Evolutionary conservation across 106 monocot species (phyloP), one percentile per base, ranked within the genome.

Genomic region (Acorus calamus): DNA sequence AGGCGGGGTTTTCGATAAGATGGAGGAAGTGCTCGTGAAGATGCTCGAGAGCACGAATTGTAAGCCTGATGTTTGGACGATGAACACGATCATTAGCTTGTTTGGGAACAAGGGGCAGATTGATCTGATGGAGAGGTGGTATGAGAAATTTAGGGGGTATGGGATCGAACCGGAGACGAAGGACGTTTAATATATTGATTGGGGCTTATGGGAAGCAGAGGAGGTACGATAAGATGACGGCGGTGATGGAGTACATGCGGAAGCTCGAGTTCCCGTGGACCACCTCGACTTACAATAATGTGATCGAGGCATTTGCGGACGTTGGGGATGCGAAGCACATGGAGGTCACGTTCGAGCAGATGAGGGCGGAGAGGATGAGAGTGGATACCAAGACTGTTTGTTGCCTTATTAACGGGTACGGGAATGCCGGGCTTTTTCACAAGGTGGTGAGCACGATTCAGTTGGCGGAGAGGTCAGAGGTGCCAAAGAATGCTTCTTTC

Each of bases 171-270:
- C 90, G 13, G 90, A 96, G 52, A 80, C 90, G 2, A 79, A 79
- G 82, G 0, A 91, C 90, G 48, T 85, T 90, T 43, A 96, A 96
- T 68, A 85, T 96, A 61, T 47, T 96, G 58, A 96, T 96, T 42
- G 87, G 84, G 62, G 74, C 80, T 4, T 96, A 96, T 76, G 90
- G 89, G 48, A 84, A 84, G 73, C 80, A 62, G 61, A 68, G 67
- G 46, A 72, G 87, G 82, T 91, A 87, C 50, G 82, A 96, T 45
- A 96, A 91, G 72, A 96, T 96, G 94, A 67, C 84, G 5, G 57
- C 87, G 2, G 87, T 96, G 42, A 79, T 96, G 83, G 94, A 96
- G 61, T 84, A 87, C 69, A 96, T 96, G 94, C 74, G 94, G 4
- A 87, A 78, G 72, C 43, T 83, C 58, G 68, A 69, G 8, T 87